These are phyloP conservation scores for Casuarina glauca DNA, from an alignment of 306 rosid genomes.

Conservation along the genomic window DNA sequence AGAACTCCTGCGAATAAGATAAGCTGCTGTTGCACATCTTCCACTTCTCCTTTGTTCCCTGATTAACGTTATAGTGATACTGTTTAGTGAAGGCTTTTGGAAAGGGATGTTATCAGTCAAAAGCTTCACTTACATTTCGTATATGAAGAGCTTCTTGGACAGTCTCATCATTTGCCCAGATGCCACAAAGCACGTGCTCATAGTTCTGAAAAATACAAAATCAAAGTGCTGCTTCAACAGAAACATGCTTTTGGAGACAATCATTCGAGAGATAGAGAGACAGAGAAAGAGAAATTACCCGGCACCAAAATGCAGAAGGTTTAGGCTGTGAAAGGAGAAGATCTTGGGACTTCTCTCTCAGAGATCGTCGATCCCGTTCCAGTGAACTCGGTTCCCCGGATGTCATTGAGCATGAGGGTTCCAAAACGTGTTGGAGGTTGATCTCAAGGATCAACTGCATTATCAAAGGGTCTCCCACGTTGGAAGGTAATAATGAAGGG, in stretches of 20 bases:
- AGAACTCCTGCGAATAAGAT: conserved; percentile 14
- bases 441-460: conserved; percentile 11
- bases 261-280: neutral
- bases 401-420: conserved; percentile 23
- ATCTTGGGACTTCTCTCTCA: conserved; percentile 2
- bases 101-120: neutral
- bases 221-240: neutral
- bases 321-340: conserved; percentile 18
- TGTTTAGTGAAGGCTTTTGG: neutral
- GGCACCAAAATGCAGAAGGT: conserved; percentile 14
- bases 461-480: neutral
- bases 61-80: neutral
- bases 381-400: neutral
- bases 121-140: neutral
- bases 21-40: conserved; percentile 22
- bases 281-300: conserved; percentile 7
- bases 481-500: neutral
- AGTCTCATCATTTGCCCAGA: conserved; percentile 14
- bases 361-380: neutral
- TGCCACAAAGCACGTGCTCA: conserved; percentile 2
- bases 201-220: neutral
- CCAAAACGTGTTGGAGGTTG: conserved; percentile 5
- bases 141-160: conserved; percentile 10
- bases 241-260: neutral
- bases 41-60: conserved; percentile 13